Percentiles rank a stretch among this genome's conserved stretches.
Conservation (phyloP, 2,329 filamentous ascomycete species). For the Scytalidium sp. region DNA sequence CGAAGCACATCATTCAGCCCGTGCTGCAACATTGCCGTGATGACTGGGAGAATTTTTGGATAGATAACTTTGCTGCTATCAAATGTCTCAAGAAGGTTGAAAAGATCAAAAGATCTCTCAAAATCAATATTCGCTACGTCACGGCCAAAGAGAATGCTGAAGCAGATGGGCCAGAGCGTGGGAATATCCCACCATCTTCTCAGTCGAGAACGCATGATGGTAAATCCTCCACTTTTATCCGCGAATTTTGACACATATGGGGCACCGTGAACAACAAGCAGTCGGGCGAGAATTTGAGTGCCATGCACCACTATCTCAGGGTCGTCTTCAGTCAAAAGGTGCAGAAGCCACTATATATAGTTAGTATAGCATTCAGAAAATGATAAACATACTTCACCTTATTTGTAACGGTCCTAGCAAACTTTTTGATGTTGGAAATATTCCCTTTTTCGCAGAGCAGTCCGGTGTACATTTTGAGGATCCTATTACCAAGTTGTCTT, state of each 20-base stretch:
- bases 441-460: constrained; percentile 74
- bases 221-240: constrained; percentile 87
- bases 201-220: constrained; percentile 77
- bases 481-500: constrained; percentile 68
- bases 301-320: constrained; percentile 78
- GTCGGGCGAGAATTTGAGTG: constrained; percentile 76
- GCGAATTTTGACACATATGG: constrained; percentile 83
- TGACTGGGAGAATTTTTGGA: constrained; percentile 74
- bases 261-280: constrained; percentile 79
- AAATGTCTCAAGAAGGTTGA: constrained; percentile 72
- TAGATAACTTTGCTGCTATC: constrained; percentile 65
- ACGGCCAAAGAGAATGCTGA: constrained; percentile 82
- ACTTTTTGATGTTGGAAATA: constrained; percentile 71
- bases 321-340: constrained; percentile 84
- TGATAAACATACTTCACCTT: constrained; percentile 51
- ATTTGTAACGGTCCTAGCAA: constrained; percentile 91
- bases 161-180: constrained; percentile 81
- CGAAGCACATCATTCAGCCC: constrained; percentile 71
- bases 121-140: constrained; percentile 76
- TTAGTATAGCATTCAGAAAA: constrained; percentile 23
- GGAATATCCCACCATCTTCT: constrained; percentile 87
- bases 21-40: constrained; percentile 83
- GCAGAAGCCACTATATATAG: constrained; percentile 73
- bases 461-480: constrained; percentile 74
- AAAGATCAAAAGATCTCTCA: constrained; percentile 70